Conservation (phyloP, 176 grass and related monocot species). For the Sorghum bicolor region DNA sequence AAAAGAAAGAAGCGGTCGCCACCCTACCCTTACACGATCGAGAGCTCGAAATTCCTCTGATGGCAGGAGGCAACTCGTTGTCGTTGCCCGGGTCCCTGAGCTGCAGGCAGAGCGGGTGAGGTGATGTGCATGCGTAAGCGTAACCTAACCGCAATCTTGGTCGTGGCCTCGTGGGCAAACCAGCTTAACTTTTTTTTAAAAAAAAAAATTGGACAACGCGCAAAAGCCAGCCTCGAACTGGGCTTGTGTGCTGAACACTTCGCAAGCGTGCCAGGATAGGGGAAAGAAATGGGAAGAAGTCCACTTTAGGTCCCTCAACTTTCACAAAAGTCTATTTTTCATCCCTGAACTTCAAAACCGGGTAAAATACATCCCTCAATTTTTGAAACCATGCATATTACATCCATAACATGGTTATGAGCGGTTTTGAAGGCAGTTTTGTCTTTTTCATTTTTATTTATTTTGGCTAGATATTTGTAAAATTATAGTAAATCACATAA, state of each 20-base stretch:
- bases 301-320: too few species aligned
- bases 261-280: background rate
- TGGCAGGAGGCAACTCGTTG: background rate
- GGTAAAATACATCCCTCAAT: too few species aligned
- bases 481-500: too few species aligned
- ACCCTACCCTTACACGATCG: background rate
- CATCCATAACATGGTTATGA: too few species aligned
- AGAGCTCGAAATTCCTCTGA: background rate
- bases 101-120: background rate
- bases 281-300: too few species aligned
- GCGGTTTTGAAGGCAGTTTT: too few species aligned
- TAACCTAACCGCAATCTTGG: constrained; percentile 25
- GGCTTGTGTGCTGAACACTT: constrained; percentile 17
- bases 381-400: too few species aligned
- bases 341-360: too few species aligned
- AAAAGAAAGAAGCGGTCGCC: background rate
- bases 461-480: too few species aligned
- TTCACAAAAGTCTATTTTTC: too few species aligned
- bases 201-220: too few species aligned
- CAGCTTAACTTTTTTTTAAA: background rate
- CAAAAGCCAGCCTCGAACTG: background rate
- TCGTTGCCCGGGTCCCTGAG: background rate
- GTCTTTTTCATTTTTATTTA: too few species aligned
- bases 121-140: background rate
- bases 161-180: background rate